Evolutionary conservation across 306 rosid genomes (phyloP).

Genomic region (Rosa lucieae): DNA sequence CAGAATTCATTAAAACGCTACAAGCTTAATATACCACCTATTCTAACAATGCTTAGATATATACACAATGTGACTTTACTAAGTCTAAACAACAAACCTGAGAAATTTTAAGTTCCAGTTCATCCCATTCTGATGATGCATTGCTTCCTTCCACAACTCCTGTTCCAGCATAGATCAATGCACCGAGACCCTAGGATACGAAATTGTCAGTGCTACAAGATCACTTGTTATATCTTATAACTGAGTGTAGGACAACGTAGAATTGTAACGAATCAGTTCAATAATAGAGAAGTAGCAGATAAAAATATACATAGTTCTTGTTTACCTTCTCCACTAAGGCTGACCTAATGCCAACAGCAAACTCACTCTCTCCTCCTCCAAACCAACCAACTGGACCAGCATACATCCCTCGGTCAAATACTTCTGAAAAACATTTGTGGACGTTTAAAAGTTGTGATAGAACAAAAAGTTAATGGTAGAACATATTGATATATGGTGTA

Average conservation of each 20-base stretch:
- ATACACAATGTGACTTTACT: background rate
- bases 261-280: background rate
- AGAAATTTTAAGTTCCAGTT: slow-evolving; percentile 87
- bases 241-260: background rate
- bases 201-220: slow-evolving; percentile 18
- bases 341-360: slow-evolving; percentile 96
- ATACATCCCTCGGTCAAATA: slow-evolving; percentile 95
- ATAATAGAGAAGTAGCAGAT: slow-evolving; percentile 14
- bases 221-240: slow-evolving; percentile 1
- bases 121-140: slow-evolving; percentile 89
- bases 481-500: slow-evolving; percentile 6
- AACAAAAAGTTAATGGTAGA: background rate
- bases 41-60: background rate
- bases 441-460: slow-evolving; percentile 14
- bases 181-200: slow-evolving; percentile 63
- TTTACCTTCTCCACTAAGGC: slow-evolving; percentile 87
- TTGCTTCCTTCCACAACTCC: slow-evolving; percentile 94
- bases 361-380: slow-evolving; percentile 97
- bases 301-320: background rate
- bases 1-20: slow-evolving; percentile 30
- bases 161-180: slow-evolving; percentile 88
- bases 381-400: slow-evolving; percentile 99
- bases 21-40: slow-evolving; percentile 9
- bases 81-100: slow-evolving; percentile 48
- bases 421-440: slow-evolving; percentile 48